A percentile compares a stretch with the other conserved stretches of the same genome.
Evolutionary conservation across 1,284 basidiomycete genomes (phyloP).

Genomic region (Boletellus deceptivus): DNA sequence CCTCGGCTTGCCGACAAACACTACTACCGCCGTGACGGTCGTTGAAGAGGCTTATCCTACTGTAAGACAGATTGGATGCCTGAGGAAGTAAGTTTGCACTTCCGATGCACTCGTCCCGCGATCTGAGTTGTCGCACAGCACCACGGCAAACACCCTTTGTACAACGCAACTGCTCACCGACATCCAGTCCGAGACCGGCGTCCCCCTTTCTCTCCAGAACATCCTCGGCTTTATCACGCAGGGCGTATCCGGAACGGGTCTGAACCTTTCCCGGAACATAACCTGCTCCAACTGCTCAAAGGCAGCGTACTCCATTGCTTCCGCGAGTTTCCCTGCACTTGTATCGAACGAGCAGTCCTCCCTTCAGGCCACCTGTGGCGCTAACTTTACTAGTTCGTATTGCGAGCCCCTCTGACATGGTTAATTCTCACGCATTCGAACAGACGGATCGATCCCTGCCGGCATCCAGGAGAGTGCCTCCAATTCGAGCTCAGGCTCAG

Average conservation of each 20-base stretch:
- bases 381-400: constrained; percentile 43
- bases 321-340: constrained; percentile 31
- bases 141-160: constrained; percentile 47
- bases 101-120: not conserved
- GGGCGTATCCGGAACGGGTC: constrained; percentile 3
- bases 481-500: constrained; percentile 27
- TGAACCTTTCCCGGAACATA: constrained; percentile 32
- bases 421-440: constrained; percentile 5
- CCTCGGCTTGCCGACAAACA: constrained; percentile 23
- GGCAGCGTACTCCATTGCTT: constrained; percentile 40
- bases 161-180: constrained; percentile 47
- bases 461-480: constrained; percentile 37
- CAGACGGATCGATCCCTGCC: constrained; percentile 42
- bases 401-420: not conserved
- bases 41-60: constrained; percentile 50
- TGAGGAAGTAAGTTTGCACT: constrained; percentile 50
- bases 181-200: constrained; percentile 37
- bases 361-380: constrained; percentile 38
- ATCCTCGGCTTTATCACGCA: constrained; percentile 16
- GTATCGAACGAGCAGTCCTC: constrained; percentile 16
- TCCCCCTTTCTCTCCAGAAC: constrained; percentile 21
- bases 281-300: constrained; percentile 49
- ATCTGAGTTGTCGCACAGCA: constrained; percentile 24
- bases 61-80: constrained; percentile 48
- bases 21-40: constrained; percentile 2